Evolutionary conservation across 2,329 filamentous ascomycete genomes (phyloP), one percentile per base, ranked within the genome.

Genomic region (Colletotrichum gloeosporioides): DNA sequence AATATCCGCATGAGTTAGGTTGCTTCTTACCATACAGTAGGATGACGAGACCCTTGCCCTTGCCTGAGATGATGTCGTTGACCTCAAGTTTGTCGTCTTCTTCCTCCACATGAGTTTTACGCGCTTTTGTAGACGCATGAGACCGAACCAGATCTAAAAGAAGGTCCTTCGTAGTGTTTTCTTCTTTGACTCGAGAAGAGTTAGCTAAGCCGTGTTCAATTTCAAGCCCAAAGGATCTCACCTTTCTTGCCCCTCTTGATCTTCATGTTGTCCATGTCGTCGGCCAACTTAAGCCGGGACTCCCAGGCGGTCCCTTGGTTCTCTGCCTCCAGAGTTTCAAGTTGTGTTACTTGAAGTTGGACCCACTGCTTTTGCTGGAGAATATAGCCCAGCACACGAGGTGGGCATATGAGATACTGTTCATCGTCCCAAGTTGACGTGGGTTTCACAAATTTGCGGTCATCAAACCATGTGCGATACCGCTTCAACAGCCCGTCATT

Each of bases 11-110:
- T n/a, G n/a, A n/a, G n/a, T n/a, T 55, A 9, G 13, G 49, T 55
- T 55, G 49, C 15, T 0, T 64, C 77, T 34, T 73, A 78, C 73
- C 77, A 16, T 77, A 77, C 4, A 79, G 62, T 2, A 78, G 59
- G 9, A 79, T 71, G 2, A 78, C 65, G 2, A 79, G 64, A 4
- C 78, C 75, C 22, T 78, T 75, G 2, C 77, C 77, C 44, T 78
- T 78, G 16, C 62, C 66, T 2, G 64, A 29, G 2, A 77, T 59
- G 4, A 78, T 70, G 31, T 78, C 77, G n/a, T 66, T 44, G 27
- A 66, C 44, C 13, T 76, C 70, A 3, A 78, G 66, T 27, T 74
- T 44, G 15, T 66, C 13, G 32, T 66, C 15, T 10, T 25, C 32
- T 18, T 66, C 34, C 7, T 44, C 63, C 3, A 32, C 31, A 31